A percentile compares a stretch with the other conserved stretches of the same genome.
Evolutionary conservation across 73 alveolate genomes (phyloP).

Genomic region (Paramecium caudatum): DNA sequence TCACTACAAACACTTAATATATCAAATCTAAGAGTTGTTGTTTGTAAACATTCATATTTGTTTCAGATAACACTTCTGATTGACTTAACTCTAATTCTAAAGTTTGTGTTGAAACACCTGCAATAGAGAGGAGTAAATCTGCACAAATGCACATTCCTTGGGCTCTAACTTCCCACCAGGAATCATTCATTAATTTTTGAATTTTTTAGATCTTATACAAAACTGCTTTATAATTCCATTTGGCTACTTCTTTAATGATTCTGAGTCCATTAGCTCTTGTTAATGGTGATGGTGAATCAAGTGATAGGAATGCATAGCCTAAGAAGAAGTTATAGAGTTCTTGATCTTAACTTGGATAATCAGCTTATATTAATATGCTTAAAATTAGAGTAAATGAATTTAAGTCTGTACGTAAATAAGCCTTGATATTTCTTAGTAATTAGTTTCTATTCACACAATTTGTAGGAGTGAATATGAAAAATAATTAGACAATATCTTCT

Average conservation of each 20-base stretch:
- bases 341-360: constrained; percentile 62
- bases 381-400: constrained; percentile 59
- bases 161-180: constrained; percentile 79
- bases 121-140: constrained; percentile 59
- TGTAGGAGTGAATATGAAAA: constrained; percentile 59
- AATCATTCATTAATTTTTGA: constrained; percentile 68
- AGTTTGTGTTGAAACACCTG: not conserved
- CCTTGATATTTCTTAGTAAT: constrained; percentile 24
- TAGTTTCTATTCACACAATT: constrained; percentile 44
- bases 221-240: constrained; percentile 60
- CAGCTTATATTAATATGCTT: constrained; percentile 52
- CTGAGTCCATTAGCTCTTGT: constrained; percentile 74
- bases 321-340: constrained; percentile 60
- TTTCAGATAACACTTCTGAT: not conserved
- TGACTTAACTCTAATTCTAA: not conserved
- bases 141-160: constrained; percentile 70
- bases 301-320: constrained; percentile 48
- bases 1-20: constrained; percentile 55
- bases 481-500: constrained; percentile 60
- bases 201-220: constrained; percentile 26
- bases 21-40: constrained; percentile 66
- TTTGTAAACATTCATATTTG: constrained; percentile 6
- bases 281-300: constrained; percentile 72
- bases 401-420: constrained; percentile 53
- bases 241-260: constrained; percentile 59